Evolutionary conservation across 257 asterid species (phyloP), one percentile per base, ranked within the genome.

Genomic region (Plantago major): DNA sequence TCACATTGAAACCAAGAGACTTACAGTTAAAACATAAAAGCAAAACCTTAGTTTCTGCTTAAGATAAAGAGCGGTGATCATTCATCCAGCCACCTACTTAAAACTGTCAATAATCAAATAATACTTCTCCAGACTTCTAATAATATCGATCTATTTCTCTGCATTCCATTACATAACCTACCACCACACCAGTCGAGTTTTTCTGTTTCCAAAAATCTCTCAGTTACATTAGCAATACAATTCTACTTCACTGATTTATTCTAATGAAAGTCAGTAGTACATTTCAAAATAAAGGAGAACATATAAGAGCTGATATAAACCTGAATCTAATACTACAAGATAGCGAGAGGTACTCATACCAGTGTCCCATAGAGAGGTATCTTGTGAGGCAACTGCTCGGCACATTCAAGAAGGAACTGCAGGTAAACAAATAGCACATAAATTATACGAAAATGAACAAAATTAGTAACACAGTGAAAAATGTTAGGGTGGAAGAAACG

Each of bases 351-450:
- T 47, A 66, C 37, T 4, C 86, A n/a, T 79, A 92, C 99, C 99
- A 93, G 69, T 3, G 99, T 89, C 69, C 96, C 99, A 64, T 93
- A 93, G 47, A 89, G 72, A 48, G 99, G 96, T 62, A 83, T 76
- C 84, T 93, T 93, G 89, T 93, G 99, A 63, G 99, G 97, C 81
- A 93, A 76, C 81, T 89, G 94, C 75, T 89, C 97, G 26, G 96
- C 95, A 72, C 99, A 89, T 76, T 89, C 82, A 63, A 93, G 88
- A 69, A 93, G 89, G 80, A 84, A 89, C 97, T 89, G 90, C 91
- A 69, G 67, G 7, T 46, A 66, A 44, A 58, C 60, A 58, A 44
- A 66, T 14, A 19, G 59, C 43, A 75, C 63, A 59, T 9, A 22
- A 71, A n/a, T 47, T 43, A 13, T 47, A 57, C 6, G 26, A 10